These are phyloP conservation scores for Rhodosporidiobolus odoratus DNA, from an alignment of 768 basidiomycete species.

Conservation along the genomic window DNA sequence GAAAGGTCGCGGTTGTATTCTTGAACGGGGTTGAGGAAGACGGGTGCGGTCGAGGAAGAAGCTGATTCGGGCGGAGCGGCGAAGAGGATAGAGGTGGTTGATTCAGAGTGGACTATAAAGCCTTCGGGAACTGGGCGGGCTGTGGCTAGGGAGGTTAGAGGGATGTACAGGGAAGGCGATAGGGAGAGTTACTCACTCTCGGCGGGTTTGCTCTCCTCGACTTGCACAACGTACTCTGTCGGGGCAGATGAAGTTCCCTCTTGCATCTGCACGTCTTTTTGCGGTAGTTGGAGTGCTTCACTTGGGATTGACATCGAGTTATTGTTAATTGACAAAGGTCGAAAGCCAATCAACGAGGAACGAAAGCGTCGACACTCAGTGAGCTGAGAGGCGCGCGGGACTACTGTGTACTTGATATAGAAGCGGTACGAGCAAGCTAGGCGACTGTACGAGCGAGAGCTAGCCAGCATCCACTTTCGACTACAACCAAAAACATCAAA, in stretches of 20 bases:
- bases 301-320: background rate
- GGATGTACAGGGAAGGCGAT: background rate
- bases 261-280: constrained; percentile 5
- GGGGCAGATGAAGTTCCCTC: background rate
- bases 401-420: background rate
- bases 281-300: background rate
- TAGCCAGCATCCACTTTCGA: background rate
- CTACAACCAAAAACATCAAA: no score
- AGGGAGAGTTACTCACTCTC: background rate
- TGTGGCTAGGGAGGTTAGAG: background rate
- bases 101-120: constrained; percentile 33
- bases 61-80: background rate
- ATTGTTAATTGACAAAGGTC: background rate
- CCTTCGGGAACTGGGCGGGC: constrained; percentile 5
- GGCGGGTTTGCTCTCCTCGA: background rate
- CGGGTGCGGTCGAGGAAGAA: constrained; percentile 54
- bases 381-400: background rate
- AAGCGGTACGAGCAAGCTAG: background rate
- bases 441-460: background rate
- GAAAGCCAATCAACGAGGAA: background rate
- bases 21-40: constrained; percentile 94
- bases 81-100: constrained; percentile 37
- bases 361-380: background rate
- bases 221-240: no score
- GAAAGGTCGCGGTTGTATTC: constrained; percentile 96